Percentiles rank a stretch among this genome's conserved stretches.
Conservation (phyloP, 2,329 filamentous ascomycete species). For the Colletotrichum ledebouriae region DNA sequence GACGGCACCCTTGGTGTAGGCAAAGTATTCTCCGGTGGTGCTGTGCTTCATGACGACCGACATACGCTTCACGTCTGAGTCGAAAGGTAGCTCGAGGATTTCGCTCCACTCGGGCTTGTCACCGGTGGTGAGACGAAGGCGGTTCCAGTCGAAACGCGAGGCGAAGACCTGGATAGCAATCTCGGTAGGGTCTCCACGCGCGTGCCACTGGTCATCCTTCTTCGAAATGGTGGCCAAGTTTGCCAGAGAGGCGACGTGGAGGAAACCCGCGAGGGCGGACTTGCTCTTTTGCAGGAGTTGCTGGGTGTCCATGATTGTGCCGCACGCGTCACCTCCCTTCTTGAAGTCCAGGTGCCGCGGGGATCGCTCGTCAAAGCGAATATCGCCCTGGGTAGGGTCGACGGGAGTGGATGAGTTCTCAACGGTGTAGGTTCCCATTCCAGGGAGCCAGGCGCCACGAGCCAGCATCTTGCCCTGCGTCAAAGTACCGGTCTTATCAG, state of each 20-base stretch:
- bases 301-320: conserved; percentile 43
- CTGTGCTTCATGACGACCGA: conserved; percentile 39
- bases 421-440: conserved; percentile 43
- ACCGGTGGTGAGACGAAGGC: conserved; percentile 56
- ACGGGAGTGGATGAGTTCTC: conserved; percentile 59
- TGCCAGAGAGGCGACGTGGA: conserved; percentile 69
- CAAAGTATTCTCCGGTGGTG: conserved; percentile 48
- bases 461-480: conserved; percentile 43
- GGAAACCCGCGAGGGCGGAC: conserved; percentile 58
- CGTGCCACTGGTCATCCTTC: conserved; percentile 62
- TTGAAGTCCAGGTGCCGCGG: conserved; percentile 28
- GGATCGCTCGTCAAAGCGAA: conserved; percentile 50
- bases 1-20: conserved; percentile 74
- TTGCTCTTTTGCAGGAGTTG: conserved; percentile 47
- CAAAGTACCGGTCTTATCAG: conserved; percentile 46
- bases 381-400: conserved; percentile 60
- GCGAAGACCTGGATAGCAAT: conserved; percentile 78
- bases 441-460: conserved; percentile 35
- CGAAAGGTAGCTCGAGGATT: conserved; percentile 60
- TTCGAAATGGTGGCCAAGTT: conserved; percentile 70
- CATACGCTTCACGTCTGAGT: conserved; percentile 43
- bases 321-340: conserved; percentile 32
- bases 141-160: conserved; percentile 70
- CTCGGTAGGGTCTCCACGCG: conserved; percentile 73
- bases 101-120: conserved; percentile 63